phyloP scores from a whole-genome alignment of 164 flowering plant species.

The Vitis rupestris region DNA sequence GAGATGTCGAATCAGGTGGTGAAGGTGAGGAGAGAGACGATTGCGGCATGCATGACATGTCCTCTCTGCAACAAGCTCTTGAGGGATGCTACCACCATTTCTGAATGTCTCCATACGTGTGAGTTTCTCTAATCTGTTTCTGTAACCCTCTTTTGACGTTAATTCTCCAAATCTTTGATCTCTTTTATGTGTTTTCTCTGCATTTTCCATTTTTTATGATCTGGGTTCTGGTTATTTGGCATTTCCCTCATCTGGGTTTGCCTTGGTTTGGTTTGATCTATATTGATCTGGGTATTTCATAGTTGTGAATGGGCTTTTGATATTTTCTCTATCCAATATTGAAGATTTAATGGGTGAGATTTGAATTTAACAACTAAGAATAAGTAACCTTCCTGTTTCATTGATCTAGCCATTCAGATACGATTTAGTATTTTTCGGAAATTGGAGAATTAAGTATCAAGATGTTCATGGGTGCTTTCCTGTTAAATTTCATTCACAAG shows the following conservation, averaged over 20 bases:
- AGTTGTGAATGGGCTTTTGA: neutral
- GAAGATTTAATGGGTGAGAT: neutral
- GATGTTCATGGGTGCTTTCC: neutral
- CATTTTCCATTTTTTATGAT: neutral
- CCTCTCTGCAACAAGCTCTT: slow-evolving; percentile 78
- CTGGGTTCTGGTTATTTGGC: slow-evolving; percentile 10
- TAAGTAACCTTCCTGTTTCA: slow-evolving; percentile 1
- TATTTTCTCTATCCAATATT: neutral
- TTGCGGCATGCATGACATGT: slow-evolving; percentile 88
- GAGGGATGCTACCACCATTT: slow-evolving; percentile 85
- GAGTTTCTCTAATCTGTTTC: slow-evolving; percentile 22
- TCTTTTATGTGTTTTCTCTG: slow-evolving; percentile 11
- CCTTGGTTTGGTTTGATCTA: neutral
- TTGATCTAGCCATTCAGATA: too few species aligned
- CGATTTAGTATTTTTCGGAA: neutral
- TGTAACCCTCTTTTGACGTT: neutral
- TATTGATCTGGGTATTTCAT: neutral
- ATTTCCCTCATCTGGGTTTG: slow-evolving; percentile 21
- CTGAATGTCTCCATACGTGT: slow-evolving; percentile 95
- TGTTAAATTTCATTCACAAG: too few species aligned
- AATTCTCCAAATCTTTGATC: slow-evolving; percentile 8
- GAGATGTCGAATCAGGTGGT: slow-evolving; percentile 63
- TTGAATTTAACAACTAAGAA: neutral
- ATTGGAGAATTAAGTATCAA: neutral
- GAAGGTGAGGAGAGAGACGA: slow-evolving; percentile 58